Percentiles rank a stretch among this genome's conserved stretches.
phyloP scores from a whole-genome alignment of 2,329 filamentous ascomycete genomes.

The Colletotrichum truncatum region DNA sequence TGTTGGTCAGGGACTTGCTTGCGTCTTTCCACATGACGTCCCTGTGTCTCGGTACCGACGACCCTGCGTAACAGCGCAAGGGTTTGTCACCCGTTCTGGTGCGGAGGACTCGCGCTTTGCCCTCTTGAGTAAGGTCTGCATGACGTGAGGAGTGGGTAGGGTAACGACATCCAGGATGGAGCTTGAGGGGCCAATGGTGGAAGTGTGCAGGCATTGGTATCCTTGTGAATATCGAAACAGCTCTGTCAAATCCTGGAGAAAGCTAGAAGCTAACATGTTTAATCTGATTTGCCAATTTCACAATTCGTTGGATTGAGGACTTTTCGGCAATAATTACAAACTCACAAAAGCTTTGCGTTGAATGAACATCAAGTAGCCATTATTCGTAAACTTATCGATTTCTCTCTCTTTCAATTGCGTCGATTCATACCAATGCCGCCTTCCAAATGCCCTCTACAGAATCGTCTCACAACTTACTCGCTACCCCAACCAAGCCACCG shows the following conservation, averaged over 20 bases:
- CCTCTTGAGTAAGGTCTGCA: conserved; percentile 3
- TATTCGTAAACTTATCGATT: neutral
- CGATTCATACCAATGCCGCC: neutral
- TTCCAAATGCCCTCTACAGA: neutral
- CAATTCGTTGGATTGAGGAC: too few relatives aligned
- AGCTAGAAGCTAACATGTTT: too few relatives aligned
- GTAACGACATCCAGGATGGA: conserved; percentile 21
- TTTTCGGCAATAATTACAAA: too few relatives aligned
- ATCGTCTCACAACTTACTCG: conserved; percentile 13
- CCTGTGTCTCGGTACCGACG: neutral
- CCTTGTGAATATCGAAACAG: neutral
- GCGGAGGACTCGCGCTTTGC: conserved; percentile 7
- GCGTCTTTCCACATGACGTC: conserved; percentile 2
- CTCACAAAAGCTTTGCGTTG: too few relatives aligned
- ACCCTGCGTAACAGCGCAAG: neutral
- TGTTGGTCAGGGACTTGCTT: neutral
- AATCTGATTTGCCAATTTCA: too few relatives aligned
- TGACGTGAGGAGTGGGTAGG: conserved; percentile 24
- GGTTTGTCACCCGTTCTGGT: neutral
- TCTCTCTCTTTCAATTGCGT: too few relatives aligned
- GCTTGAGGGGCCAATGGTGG: neutral
- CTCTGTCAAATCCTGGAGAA: neutral
- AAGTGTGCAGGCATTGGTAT: neutral
- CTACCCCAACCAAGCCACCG: neutral
- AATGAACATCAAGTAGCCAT: neutral